Evolutionary conservation across 2,329 filamentous ascomycete species (phyloP).

Genomic region (Paecilomyces dactylethromorphus): DNA sequence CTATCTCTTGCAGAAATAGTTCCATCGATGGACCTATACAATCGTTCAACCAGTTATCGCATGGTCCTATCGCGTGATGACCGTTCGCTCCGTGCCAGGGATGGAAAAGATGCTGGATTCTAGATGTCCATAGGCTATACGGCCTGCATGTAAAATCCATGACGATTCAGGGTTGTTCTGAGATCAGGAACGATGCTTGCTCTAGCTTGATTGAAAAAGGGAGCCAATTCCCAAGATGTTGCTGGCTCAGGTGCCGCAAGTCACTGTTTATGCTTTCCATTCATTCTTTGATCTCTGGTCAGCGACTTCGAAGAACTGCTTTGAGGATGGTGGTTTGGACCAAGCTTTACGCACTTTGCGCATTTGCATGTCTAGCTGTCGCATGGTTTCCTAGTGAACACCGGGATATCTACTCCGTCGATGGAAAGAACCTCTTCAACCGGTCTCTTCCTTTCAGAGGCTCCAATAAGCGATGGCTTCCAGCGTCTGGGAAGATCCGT

Average conservation of each 20-base stretch:
- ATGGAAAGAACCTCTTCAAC: conserved; percentile 7
- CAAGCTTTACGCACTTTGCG: neutral
- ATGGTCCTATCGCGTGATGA: neutral
- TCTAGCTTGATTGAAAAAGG: neutral
- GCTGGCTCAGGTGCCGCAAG: neutral
- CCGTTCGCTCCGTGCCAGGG: neutral
- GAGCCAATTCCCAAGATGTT: neutral
- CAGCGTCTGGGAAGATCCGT: conserved; percentile 37
- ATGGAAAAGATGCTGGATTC: neutral
- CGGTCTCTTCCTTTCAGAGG: neutral
- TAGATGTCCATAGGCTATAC: neutral
- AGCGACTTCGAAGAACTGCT: neutral
- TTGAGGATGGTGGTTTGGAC: neutral
- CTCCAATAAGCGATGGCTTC: conserved; percentile 5
- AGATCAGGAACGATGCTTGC: neutral
- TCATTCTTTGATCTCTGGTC: too few relatives aligned
- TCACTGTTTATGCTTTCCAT: neutral
- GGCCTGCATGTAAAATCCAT: neutral
- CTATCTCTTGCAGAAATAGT: neutral
- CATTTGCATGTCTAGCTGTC: conserved; percentile 1
- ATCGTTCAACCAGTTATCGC: neutral
- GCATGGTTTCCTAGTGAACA: conserved; percentile 8
- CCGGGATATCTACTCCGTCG: conserved; percentile 3
- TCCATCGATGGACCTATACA: neutral
- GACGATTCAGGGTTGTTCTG: neutral